phyloP scores from a whole-genome alignment of 805 yeast species.

The Spathaspora hagerdaliae region DNA sequence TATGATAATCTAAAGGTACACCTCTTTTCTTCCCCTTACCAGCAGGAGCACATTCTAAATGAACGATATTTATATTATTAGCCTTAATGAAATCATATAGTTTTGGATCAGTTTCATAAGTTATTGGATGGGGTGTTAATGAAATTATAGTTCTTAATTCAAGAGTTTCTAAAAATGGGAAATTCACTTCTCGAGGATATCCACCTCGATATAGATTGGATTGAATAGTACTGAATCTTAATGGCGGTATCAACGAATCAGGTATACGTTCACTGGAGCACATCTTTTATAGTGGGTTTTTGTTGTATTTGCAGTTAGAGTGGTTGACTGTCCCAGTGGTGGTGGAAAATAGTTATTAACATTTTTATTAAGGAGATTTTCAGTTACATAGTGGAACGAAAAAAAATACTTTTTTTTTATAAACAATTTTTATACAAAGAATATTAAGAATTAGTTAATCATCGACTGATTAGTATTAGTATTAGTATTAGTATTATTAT shows the following conservation, averaged over 20 bases:
- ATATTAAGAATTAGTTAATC: too few relatives aligned
- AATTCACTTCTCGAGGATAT: conserved; percentile 75
- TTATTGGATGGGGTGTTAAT: conserved; percentile 73
- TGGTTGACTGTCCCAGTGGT: too few relatives aligned
- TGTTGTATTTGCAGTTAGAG: too few relatives aligned
- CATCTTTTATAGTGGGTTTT: too few relatives aligned
- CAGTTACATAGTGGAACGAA: too few relatives aligned
- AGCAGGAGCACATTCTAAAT: conserved; percentile 61
- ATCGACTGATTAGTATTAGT: too few relatives aligned
- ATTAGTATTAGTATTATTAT: too few relatives aligned
- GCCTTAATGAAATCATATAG: conserved; percentile 49
- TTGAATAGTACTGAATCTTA: conserved; percentile 70
- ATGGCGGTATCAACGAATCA: conserved; percentile 59
- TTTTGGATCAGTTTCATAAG: conserved; percentile 45
- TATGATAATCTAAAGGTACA: conserved; percentile 70
- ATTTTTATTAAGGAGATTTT: too few relatives aligned
- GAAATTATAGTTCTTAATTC: conserved; percentile 70
- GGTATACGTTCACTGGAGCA: conserved; percentile 9
- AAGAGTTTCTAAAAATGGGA: conserved; percentile 62
- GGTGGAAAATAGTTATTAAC: too few relatives aligned
- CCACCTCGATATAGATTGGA: conserved; percentile 77
- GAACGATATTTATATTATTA: conserved; percentile 59
- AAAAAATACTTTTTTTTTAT: too few relatives aligned
- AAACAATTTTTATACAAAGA: too few relatives aligned
- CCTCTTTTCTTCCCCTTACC: conserved; percentile 81